Conservation (phyloP, 1,284 basidiomycete species). For the Cryptococcus sp. region DNA sequence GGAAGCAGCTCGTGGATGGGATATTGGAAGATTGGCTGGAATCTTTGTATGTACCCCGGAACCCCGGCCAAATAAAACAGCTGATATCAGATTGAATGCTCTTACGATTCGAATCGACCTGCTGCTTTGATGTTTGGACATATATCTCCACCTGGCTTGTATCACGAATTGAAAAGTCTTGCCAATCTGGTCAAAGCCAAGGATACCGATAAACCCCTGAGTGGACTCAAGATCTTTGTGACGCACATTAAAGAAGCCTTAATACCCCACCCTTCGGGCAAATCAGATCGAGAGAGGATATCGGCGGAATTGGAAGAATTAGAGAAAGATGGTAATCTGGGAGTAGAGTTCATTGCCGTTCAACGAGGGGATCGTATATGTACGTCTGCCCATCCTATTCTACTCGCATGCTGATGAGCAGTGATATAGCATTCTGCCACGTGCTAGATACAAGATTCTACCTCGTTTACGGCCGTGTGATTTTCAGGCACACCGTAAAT, state of each 20-base stretch:
- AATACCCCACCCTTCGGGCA: constrained; percentile 36
- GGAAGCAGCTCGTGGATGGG: constrained; percentile 34
- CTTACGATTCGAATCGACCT: constrained; percentile 40
- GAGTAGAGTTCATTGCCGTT: constrained; percentile 35
- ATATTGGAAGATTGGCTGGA: constrained; percentile 28
- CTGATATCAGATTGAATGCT: constrained; percentile 44
- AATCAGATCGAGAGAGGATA: constrained; percentile 32
- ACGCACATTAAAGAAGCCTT: constrained; percentile 46
- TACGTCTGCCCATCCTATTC: constrained; percentile 24
- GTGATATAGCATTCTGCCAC: not conserved
- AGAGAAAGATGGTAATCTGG: constrained; percentile 26
- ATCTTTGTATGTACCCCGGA: constrained; percentile 47
- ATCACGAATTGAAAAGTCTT: constrained; percentile 36
- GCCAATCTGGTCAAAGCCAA: constrained; percentile 17
- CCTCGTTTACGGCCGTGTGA: no score
- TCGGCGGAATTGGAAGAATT: constrained; percentile 29
- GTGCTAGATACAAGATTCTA: no score
- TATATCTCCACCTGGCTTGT: constrained; percentile 36
- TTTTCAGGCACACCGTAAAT: not conserved
- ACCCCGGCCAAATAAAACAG: no score
- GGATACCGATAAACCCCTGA: constrained; percentile 22
- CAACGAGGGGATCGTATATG: constrained; percentile 37
- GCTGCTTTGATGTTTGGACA: constrained; percentile 44
- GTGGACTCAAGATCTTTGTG: constrained; percentile 37
- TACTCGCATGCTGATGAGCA: not conserved